These are phyloP conservation scores for Eucalyptus curtisii DNA, from an alignment of 345 rosid genomes.

Conservation along the genomic window DNA sequence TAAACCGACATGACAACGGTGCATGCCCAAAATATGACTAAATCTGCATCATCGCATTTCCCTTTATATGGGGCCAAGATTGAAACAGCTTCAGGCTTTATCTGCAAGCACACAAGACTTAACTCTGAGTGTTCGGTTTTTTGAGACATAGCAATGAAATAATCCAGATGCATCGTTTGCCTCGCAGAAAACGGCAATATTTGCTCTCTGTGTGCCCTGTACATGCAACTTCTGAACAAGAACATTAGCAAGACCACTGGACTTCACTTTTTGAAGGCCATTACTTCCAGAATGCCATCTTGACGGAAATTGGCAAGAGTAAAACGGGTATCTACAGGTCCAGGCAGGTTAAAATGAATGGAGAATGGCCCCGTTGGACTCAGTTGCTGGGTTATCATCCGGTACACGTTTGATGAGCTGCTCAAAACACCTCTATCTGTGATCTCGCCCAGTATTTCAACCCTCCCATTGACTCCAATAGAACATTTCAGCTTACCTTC, in stretches of 20 bases:
- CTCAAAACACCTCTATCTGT: conserved; percentile 17
- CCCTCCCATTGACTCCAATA: conserved; percentile 27
- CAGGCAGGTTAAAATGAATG: conserved; percentile 51
- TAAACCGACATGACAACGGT: background rate
- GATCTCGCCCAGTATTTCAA: conserved; percentile 38
- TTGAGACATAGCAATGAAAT: background rate
- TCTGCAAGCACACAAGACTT: background rate
- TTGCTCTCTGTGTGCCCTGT: background rate
- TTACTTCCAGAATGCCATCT: conserved; percentile 61
- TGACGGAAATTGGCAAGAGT: conserved; percentile 22
- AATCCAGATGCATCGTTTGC: background rate
- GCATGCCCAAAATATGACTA: background rate
- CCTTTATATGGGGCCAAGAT: background rate
- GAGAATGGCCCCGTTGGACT: conserved; percentile 52
- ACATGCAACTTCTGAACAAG: background rate
- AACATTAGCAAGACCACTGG: background rate
- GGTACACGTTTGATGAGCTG: conserved; percentile 9
- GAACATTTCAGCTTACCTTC: background rate
- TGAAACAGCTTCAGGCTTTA: background rate
- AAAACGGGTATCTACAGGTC: conserved; percentile 68
- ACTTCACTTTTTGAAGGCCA: conserved; percentile 25
- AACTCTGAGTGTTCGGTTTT: background rate
- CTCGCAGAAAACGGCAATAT: background rate
- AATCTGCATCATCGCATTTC: background rate
- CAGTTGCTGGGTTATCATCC: conserved; percentile 35